phyloP scores from a whole-genome alignment of 495 filamentous ascomycete genomes.

The Xylaria castorea region DNA sequence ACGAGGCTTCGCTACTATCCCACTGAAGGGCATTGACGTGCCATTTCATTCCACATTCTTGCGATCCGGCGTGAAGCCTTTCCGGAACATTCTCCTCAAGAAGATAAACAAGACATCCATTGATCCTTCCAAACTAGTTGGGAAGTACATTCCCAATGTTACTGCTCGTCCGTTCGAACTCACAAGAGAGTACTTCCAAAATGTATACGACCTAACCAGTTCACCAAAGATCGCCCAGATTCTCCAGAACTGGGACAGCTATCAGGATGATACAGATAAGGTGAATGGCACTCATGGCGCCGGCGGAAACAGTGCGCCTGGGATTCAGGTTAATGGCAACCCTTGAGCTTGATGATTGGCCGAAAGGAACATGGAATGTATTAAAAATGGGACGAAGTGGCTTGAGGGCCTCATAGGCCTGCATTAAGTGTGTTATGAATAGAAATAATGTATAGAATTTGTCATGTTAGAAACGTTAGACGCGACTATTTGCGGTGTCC shows the following conservation, averaged over 20 bases:
- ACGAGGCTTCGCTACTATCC: constrained; percentile 96
- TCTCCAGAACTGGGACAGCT: constrained; percentile 82
- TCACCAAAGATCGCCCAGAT: constrained; percentile 90
- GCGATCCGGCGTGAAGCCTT: constrained; percentile 96
- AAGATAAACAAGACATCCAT: constrained; percentile 99
- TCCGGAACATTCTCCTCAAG: constrained; percentile 96
- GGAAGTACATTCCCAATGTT: constrained; percentile 99
- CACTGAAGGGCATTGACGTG: constrained; percentile 95
- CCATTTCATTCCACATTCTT: constrained; percentile 99
- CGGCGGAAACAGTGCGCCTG: constrained; percentile 30
- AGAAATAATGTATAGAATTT: constrained; percentile 12
- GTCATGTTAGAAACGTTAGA: constrained; percentile 6
- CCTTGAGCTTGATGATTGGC: neutral
- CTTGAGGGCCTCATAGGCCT: neutral
- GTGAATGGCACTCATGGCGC: constrained; percentile 41
- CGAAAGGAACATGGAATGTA: neutral
- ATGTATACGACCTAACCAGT: constrained; percentile 92
- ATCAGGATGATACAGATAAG: constrained; percentile 50
- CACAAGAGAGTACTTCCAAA: constrained; percentile 98
- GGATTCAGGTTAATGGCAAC: constrained; percentile 34
- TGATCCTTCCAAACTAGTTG: constrained; percentile 92
- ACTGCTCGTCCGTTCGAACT: constrained; percentile 94
- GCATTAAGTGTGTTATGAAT: constrained; percentile 2
- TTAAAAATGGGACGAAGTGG: neutral
- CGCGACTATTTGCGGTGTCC: neutral